Evolutionary conservation across 495 filamentous ascomycete species (phyloP), one percentile per base, ranked within the genome.

Genomic region (Monascus purpureus): DNA sequence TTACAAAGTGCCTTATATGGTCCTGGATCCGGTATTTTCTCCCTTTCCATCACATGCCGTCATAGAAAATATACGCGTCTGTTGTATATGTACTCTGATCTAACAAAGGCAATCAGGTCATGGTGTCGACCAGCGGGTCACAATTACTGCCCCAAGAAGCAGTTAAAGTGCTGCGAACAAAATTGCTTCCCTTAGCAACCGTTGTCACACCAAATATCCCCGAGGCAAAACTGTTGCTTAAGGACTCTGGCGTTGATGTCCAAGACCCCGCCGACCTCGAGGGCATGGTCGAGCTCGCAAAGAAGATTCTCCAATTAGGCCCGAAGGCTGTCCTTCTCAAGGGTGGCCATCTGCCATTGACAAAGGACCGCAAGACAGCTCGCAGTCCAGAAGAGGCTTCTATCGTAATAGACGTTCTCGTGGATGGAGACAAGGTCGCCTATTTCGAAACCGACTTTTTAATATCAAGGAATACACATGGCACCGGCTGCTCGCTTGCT

Each of bases 401-500:
- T 14, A 49, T 70, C 4, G 72, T 93, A 1, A 59, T 92, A 16
- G 77, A 96, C 50, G 64, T 93, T 16, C 63, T 94, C 1, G 69
- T 69, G 37, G 75, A 84, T 22, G 67, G 70, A 2, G 59, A 57
- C 0, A 39, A 68, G 12, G 42, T 57, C 0, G 62, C 68, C 1
- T 55, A 73, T 16, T 67, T 90, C 25, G 72, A 86, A 51, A 79
- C 66, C 6, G 63, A 63, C 2, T 94, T 76, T 46, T 55, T 79
- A 14, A 49, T 66, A 2, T 79, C 77, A 4, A 78, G 65, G 38
- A 86, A 90, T 40, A 97, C 90, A 2, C 90, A 97, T 53, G 90
- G 90, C 2, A 97, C 90, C 5, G 90, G 90, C 13, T 97, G 90
- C 46, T 90, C 85, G 9, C 70, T 97, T 33, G 90, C 90, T 32